Evolutionary conservation across 768 basidiomycete species (phyloP), one percentile per base, ranked within the genome.

Genomic region (Pilatotrama ljubarskyi): DNA sequence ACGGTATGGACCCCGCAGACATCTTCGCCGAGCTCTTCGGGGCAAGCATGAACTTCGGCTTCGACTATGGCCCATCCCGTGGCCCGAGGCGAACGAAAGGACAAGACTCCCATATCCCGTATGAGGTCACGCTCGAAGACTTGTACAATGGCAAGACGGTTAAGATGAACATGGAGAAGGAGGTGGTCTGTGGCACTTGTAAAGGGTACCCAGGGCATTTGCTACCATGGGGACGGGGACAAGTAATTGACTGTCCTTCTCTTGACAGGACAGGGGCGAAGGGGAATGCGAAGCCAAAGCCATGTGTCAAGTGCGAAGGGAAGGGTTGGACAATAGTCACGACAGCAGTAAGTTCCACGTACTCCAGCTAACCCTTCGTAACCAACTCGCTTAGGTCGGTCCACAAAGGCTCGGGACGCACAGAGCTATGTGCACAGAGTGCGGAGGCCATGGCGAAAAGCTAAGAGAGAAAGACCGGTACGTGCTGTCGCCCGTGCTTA

Each of bases 121-220:
- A 95, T 71, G 82, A 91, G 40, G 91, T 96, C 53, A 88, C 91
- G 5, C 80, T 98, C 29, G 95, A 97, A 74, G 95, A 98, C 71
- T 77, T 95, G 20, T 98, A 93, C 75, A 91, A 89, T 57, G 96
- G 95, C 29, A 95, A 95, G 74, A 83, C 82, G 10, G 87, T 95
- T 57, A 91, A 87, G 70, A 85, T 98, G 78, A 91, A 85, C 66
- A 84, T 97, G 79, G 94, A 96, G 74, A 88, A 92, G 68, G 87
- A 93, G 69, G 76, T 88, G 9, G 75, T 91, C 2, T 98, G 96
- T 72, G 78, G 78, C 14, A 74, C 76, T 13, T 98, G 96, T 73
- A 87, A 86, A 72, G 96, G 95, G 90, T 90, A 67, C n/a, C n/a
- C n/a, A 48, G 80, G 71, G 48, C 25, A 20, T n/a, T 35, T 32